A percentile compares a stretch with the other conserved stretches of the same genome.
phyloP scores from a whole-genome alignment of 1,284 basidiomycete species.

The Rhodofomes roseus region DNA sequence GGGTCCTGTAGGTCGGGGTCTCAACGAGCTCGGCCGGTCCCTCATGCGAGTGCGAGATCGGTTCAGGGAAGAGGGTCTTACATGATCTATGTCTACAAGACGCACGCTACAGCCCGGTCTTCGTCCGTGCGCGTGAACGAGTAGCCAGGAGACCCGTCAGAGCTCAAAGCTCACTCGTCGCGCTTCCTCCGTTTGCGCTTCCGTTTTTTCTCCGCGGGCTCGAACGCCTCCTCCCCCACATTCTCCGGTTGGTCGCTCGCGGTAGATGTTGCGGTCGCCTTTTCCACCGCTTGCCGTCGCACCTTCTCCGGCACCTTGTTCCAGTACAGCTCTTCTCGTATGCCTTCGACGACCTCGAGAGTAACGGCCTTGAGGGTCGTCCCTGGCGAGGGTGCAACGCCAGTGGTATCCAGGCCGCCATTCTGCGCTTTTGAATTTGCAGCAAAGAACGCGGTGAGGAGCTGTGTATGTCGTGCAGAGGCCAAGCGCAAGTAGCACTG shows the following conservation, averaged over 20 bases:
- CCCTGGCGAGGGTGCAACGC: background rate
- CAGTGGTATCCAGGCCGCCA: slow-evolving; percentile 35
- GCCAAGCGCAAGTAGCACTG: slow-evolving; percentile 74
- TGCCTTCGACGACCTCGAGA: slow-evolving; percentile 56
- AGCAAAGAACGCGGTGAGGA: slow-evolving; percentile 45
- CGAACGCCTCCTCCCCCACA: background rate
- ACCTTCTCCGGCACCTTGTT: slow-evolving; percentile 72
- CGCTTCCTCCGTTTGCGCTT: slow-evolving; percentile 16
- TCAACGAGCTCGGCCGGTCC: slow-evolving; percentile 56
- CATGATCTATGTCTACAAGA: background rate
- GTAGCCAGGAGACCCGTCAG: background rate
- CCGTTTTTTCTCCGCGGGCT: slow-evolving; percentile 8
- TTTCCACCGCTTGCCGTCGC: slow-evolving; percentile 54
- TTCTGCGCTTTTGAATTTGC: slow-evolving; percentile 36
- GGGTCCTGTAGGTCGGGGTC: slow-evolving; percentile 42
- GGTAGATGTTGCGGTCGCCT: slow-evolving; percentile 29
- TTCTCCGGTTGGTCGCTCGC: background rate
- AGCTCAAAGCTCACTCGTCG: background rate
- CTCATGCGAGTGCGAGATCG: slow-evolving; percentile 49
- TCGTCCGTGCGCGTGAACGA: background rate
- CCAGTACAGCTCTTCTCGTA: slow-evolving; percentile 72
- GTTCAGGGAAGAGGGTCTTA: slow-evolving; percentile 32
- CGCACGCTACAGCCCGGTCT: background rate
- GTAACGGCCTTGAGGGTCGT: slow-evolving; percentile 31
- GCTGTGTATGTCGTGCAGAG: slow-evolving; percentile 41